A percentile compares a stretch with the other conserved stretches of the same genome.
Evolutionary conservation across 1,284 basidiomycete genomes (phyloP).

Genomic region (Ustilago cynodontis): DNA sequence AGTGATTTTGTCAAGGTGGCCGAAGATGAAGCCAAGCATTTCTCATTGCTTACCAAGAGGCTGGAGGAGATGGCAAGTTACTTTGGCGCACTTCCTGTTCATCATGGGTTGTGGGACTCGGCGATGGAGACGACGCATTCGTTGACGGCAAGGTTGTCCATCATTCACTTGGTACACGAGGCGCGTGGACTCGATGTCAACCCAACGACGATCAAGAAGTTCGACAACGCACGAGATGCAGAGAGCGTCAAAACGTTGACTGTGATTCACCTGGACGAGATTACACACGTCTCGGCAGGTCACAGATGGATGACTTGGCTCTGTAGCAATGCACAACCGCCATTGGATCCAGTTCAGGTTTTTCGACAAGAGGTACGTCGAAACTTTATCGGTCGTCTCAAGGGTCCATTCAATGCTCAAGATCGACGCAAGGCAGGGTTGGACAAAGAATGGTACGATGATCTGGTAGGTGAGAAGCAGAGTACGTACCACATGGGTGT

Average conservation of each 20-base stretch:
- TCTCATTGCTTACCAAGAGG: constrained; percentile 71
- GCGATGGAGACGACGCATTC: constrained; percentile 80
- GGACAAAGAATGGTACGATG: constrained; percentile 69
- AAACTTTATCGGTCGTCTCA: constrained; percentile 83
- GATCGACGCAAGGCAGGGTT: constrained; percentile 79
- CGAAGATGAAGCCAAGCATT: constrained; percentile 82
- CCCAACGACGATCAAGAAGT: constrained; percentile 83
- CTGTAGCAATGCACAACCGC: constrained; percentile 74
- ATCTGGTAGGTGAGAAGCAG: constrained; percentile 76
- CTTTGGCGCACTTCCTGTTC: constrained; percentile 76
- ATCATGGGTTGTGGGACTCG: constrained; percentile 80
- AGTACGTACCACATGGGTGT: constrained; percentile 41
- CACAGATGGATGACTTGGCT: constrained; percentile 87
- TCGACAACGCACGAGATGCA: constrained; percentile 78
- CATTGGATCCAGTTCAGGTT: constrained; percentile 77
- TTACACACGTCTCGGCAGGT: constrained; percentile 82
- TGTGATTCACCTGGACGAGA: constrained; percentile 77
- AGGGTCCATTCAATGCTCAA: constrained; percentile 84
- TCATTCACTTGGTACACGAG: constrained; percentile 90
- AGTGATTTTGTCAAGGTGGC: constrained; percentile 73
- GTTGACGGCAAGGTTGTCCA: constrained; percentile 81
- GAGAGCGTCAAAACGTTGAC: constrained; percentile 75
- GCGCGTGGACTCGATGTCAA: constrained; percentile 84
- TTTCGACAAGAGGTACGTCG: constrained; percentile 81
- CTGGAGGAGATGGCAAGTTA: constrained; percentile 77